These are phyloP conservation scores for Ceriops zippeliana DNA, from an alignment of 345 rosid species.

Conservation along the genomic window DNA sequence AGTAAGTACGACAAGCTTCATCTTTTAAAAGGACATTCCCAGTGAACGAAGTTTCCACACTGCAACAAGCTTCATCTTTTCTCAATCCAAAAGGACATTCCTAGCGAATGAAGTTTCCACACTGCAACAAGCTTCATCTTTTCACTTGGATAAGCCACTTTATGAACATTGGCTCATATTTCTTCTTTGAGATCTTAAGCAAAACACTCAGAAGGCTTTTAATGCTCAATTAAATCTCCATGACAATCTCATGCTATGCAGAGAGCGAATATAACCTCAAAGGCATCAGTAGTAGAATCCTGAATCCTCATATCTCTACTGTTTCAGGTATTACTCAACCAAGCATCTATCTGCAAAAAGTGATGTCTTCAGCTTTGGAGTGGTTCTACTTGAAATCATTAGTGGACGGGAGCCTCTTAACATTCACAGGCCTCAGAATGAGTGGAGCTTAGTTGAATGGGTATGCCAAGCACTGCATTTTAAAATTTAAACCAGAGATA, in stretches of 20 bases:
- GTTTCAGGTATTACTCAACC: slow-evolving; percentile 62
- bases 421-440: slow-evolving; percentile 54
- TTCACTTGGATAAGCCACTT: not conserved
- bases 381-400: slow-evolving; percentile 61
- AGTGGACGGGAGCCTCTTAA: slow-evolving; percentile 70
- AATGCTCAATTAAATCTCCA: not conserved
- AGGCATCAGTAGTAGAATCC: not conserved
- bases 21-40: not conserved
- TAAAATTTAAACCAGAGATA: not conserved
- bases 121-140: not conserved
- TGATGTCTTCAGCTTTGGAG: slow-evolving; percentile 71
- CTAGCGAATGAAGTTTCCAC: no score
- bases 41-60: no score
- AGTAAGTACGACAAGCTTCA: slow-evolving; percentile 36
- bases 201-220: not conserved
- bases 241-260: not conserved
- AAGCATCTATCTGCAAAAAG: slow-evolving; percentile 66
- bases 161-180: not conserved
- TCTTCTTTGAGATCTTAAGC: not conserved
- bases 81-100: not conserved
- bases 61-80: not conserved
- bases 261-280: not conserved
- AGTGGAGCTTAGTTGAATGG: slow-evolving; percentile 84
- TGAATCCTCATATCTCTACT: not conserved
- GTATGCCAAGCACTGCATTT: slow-evolving; percentile 25